These are phyloP conservation scores for Myxozyma neglecta DNA, from an alignment of 805 yeast species.

Conservation along the genomic window DNA sequence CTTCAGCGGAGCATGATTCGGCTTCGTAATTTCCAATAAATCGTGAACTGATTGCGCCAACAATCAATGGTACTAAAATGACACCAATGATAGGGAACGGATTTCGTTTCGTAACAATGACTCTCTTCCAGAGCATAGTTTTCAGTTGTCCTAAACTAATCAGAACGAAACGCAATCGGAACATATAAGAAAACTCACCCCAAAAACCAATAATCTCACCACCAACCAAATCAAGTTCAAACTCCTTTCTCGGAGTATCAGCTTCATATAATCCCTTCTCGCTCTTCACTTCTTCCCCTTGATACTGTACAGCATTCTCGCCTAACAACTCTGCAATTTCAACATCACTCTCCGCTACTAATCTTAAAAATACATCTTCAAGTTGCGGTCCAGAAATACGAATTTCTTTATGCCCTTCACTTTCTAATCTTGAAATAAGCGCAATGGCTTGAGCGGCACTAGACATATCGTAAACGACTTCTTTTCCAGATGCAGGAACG, in stretches of 20 bases:
- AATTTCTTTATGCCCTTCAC: constrained; percentile 5
- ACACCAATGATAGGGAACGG: constrained; percentile 18
- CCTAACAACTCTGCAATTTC: constrained; percentile 17
- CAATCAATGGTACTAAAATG: constrained; percentile 20
- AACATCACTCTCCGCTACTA: constrained; percentile 32
- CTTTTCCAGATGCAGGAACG: constrained; percentile 25
- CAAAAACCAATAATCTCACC: constrained; percentile 14
- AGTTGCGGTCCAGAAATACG: constrained; percentile 39
- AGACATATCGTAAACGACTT: constrained; percentile 16
- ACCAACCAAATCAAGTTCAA: constrained; percentile 5
- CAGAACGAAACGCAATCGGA: background rate
- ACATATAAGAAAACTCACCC: constrained; percentile 3
- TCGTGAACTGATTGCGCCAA: constrained; percentile 21
- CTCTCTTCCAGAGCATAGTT: constrained; percentile 26
- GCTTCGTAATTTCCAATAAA: constrained; percentile 13
- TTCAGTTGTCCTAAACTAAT: constrained; percentile 14
- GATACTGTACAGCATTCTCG: constrained; percentile 8
- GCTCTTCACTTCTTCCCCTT: background rate
- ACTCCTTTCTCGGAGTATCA: background rate
- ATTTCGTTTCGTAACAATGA: constrained; percentile 17
- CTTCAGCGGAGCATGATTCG: constrained; percentile 11
- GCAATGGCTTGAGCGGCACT: constrained; percentile 9
- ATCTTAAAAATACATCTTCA: constrained; percentile 40
- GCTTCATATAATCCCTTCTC: background rate
- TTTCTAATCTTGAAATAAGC: constrained; percentile 9